These are phyloP conservation scores for Setomelanomma holmii DNA, from an alignment of 2,329 filamentous ascomycete genomes.

Conservation along the genomic window DNA sequence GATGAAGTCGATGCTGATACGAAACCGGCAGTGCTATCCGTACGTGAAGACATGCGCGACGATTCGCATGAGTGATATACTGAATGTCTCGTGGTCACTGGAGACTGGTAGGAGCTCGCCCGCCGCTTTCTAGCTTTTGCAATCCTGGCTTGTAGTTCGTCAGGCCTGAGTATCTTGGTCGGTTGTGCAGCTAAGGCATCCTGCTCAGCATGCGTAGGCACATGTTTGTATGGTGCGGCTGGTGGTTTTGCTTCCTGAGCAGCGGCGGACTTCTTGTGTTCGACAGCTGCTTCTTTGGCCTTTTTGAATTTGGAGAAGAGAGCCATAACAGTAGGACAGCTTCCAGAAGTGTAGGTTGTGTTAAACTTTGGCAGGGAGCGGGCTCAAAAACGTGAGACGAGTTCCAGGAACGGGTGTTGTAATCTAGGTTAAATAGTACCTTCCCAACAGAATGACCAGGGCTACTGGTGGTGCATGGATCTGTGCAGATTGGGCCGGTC, in stretches of 20 bases:
- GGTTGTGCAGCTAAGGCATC: constrained; percentile 27
- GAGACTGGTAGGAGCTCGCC: constrained; percentile 11
- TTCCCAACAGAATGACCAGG: constrained; percentile 17
- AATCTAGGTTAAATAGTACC: constrained; percentile 18
- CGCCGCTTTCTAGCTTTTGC: constrained; percentile 23
- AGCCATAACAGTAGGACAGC: constrained; percentile 29
- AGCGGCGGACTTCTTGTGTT: constrained; percentile 28
- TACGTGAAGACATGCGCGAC: constrained; percentile 14
- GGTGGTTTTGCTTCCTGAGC: constrained; percentile 23
- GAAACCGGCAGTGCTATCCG: constrained; percentile 9
- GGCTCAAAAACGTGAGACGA: neutral
- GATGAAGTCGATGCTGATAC: neutral
- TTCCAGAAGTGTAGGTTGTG: neutral
- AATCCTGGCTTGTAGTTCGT: constrained; percentile 29
- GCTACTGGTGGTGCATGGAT: constrained; percentile 10
- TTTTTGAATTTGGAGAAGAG: constrained; percentile 42
- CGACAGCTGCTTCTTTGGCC: constrained; percentile 34
- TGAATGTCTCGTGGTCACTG: constrained; percentile 15
- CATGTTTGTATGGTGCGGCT: constrained; percentile 31
- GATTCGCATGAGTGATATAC: constrained; percentile 16
- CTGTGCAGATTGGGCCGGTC: constrained; percentile 8
- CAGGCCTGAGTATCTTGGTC: constrained; percentile 16
- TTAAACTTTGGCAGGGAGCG: neutral
- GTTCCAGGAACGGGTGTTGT: constrained; percentile 2
- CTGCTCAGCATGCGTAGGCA: constrained; percentile 35